Base-by-base conservation (phyloP, 495 filamentous ascomycete genomes). In the Hamigera avellanea region DNA sequence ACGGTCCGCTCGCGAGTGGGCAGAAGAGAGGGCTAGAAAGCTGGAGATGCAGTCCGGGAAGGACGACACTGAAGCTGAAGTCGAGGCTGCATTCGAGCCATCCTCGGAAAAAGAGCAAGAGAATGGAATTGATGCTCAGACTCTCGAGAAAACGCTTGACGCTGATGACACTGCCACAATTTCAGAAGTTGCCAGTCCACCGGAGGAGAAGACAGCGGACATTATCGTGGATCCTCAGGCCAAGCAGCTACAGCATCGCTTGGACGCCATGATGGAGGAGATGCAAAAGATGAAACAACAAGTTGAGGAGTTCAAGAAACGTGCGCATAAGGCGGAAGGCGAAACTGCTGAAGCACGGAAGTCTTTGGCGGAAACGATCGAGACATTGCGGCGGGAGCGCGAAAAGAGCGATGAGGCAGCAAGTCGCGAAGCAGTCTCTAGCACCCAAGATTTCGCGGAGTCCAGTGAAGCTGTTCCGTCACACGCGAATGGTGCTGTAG, bases 281-380 rank as follows among this genome's bases (percentile, higher is more conserved):
- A 89, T 96, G 75, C 76, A 78, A 38, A 78, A 82, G 35, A 73
- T 94, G 62, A 84, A 78, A 53, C 66, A 76, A 39, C 76, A 89
- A 54, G 78, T 95, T 48, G 79, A 89, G 33, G 59, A 61, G 0
- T 94, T 85, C 59, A 79, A 79, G 44, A 60, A 72, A 12, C 76
- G 83, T 10, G 86, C 87, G 2, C 80, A 93, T 54, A 74, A 62
- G 32, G 87, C 88, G 2, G 86, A 95, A 51, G 64, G 69, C 14
- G 86, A 94, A 43, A 69, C 73, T 17, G 67, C 72, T 39, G 62
- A 69, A 26, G 70, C 75, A 33, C 75, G 78, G 35, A 78, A 79
- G 51, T 83, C 79, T 1, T 60, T 98, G 15, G 78, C 80, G 0
- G 86, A 95, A 52, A 89, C 95, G 86, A 79, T 95, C 12, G 75